Conservation (phyloP, 2,329 filamentous ascomycete genomes). For the Botrytis cinerea region DNA sequence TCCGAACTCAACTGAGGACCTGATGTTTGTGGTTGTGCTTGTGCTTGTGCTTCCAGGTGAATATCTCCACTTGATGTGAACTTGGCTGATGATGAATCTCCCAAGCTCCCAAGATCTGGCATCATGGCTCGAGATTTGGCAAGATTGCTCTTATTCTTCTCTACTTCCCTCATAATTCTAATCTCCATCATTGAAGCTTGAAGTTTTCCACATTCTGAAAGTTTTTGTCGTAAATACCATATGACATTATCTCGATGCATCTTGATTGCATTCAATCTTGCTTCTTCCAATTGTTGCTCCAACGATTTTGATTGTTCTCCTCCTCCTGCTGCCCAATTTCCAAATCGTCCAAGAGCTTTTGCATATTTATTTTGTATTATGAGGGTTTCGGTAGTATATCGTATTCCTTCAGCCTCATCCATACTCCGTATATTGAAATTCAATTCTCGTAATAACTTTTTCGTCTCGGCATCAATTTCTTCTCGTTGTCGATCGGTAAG, state of each 20-base stretch:
- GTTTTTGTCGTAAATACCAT: slow-evolving; percentile 73
- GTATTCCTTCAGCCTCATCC: slow-evolving; percentile 77
- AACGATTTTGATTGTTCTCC: slow-evolving; percentile 55
- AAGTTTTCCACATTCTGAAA: slow-evolving; percentile 74
- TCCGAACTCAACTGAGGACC: slow-evolving; percentile 64
- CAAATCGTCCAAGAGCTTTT: slow-evolving; percentile 62
- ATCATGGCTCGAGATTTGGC: slow-evolving; percentile 60
- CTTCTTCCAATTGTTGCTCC: slow-evolving; percentile 74
- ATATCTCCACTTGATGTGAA: slow-evolving; percentile 24
- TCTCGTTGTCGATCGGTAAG: slow-evolving; percentile 82
- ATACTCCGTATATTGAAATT: slow-evolving; percentile 79
- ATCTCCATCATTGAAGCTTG: slow-evolving; percentile 95
- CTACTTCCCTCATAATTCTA: slow-evolving; percentile 77
- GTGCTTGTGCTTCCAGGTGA: slow-evolving; percentile 32
- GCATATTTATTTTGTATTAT: slow-evolving; percentile 71
- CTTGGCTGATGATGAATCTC: slow-evolving; percentile 30
- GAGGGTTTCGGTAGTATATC: slow-evolving; percentile 72
- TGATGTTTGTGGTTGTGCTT: slow-evolving; percentile 32
- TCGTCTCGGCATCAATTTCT: slow-evolving; percentile 83
- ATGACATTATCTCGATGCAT: slow-evolving; percentile 80
- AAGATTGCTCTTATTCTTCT: slow-evolving; percentile 84
- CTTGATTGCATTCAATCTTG: slow-evolving; percentile 63
- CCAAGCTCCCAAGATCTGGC: slow-evolving; percentile 38
- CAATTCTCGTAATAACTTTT: slow-evolving; percentile 80
- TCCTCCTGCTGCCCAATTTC: slow-evolving; percentile 69